These are phyloP conservation scores for Pterocarpus macrocarpus DNA, from an alignment of 306 rosid species.

Conservation along the genomic window DNA sequence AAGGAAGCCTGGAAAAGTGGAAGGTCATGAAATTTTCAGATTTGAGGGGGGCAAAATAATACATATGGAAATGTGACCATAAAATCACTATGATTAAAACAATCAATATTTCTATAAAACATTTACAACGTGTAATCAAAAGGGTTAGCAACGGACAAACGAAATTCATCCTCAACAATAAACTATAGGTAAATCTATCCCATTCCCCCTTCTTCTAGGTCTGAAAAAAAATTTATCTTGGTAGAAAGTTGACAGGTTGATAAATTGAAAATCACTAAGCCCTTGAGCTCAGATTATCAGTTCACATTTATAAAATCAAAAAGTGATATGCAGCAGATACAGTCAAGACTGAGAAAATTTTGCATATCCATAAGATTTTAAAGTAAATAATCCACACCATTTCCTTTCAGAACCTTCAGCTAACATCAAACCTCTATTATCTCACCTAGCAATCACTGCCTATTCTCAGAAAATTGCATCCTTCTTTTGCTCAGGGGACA, in stretches of 20 bases:
- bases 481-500: too few species aligned
- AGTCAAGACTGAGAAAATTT: too few species aligned
- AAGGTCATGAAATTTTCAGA: slow-evolving; percentile 29
- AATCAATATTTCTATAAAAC: slow-evolving; percentile 1
- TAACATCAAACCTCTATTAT: too few species aligned
- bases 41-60: slow-evolving; percentile 3
- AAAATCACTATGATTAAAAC: slow-evolving; percentile 8
- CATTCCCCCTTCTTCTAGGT: too few species aligned
- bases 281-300: background rate
- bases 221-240: too few species aligned
- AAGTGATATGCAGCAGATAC: too few species aligned
- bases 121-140: background rate
- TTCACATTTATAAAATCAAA: too few species aligned
- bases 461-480: too few species aligned
- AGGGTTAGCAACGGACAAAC: slow-evolving; percentile 17
- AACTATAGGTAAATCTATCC: background rate
- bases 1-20: slow-evolving; percentile 39
- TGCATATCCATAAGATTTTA: too few species aligned
- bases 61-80: background rate
- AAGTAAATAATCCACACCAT: too few species aligned
- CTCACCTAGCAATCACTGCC: too few species aligned
- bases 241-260: background rate
- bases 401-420: too few species aligned
- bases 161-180: background rate
- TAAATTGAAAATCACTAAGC: slow-evolving; percentile 20